A percentile compares a stretch with the other conserved stretches of the same genome.
These are phyloP conservation scores for Phytopythium chamaehyphon DNA, from an alignment of 352 stramenopile species.

Conservation along the genomic window DNA sequence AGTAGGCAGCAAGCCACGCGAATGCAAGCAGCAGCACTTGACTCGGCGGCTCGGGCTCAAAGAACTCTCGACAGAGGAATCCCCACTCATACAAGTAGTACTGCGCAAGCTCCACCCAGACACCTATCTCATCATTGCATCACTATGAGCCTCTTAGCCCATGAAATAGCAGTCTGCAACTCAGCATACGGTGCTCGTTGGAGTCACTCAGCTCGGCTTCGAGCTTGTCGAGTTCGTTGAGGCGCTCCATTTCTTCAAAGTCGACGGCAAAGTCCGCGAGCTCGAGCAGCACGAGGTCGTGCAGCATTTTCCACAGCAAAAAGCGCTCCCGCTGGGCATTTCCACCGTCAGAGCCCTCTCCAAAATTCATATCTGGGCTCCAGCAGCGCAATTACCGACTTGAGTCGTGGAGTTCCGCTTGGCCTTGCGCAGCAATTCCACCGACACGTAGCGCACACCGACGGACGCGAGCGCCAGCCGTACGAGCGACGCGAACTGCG, in stretches of 20 bases:
- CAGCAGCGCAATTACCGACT: constrained; percentile 7
- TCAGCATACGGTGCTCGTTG: constrained; percentile 17
- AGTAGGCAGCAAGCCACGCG: constrained; percentile 46
- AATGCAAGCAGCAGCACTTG: constrained; percentile 47
- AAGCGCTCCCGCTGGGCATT: constrained; percentile 32
- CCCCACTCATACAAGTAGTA: constrained; percentile 70
- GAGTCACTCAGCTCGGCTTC: constrained; percentile 19
- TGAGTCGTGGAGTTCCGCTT: constrained; percentile 45
- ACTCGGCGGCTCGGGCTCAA: constrained; percentile 17
- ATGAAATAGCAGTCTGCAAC: not conserved
- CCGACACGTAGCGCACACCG: constrained; percentile 44
- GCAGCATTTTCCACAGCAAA: constrained; percentile 50
- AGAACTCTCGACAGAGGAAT: constrained; percentile 50
- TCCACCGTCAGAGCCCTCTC: not conserved
- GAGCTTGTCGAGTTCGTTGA: constrained; percentile 15
- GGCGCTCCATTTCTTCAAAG: constrained; percentile 22
- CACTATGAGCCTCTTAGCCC: not conserved
- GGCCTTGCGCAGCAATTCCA: constrained; percentile 54
- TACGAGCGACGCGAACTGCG: constrained; percentile 42
- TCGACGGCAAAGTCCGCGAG: constrained; percentile 61
- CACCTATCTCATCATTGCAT: constrained; percentile 10
- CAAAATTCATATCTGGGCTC: not conserved
- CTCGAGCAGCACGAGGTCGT: constrained; percentile 61
- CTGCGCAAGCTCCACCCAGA: constrained; percentile 40
- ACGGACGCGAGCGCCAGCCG: constrained; percentile 32